phyloP scores from a whole-genome alignment of 257 asterid genomes.

The Gentiana macrophylla region DNA sequence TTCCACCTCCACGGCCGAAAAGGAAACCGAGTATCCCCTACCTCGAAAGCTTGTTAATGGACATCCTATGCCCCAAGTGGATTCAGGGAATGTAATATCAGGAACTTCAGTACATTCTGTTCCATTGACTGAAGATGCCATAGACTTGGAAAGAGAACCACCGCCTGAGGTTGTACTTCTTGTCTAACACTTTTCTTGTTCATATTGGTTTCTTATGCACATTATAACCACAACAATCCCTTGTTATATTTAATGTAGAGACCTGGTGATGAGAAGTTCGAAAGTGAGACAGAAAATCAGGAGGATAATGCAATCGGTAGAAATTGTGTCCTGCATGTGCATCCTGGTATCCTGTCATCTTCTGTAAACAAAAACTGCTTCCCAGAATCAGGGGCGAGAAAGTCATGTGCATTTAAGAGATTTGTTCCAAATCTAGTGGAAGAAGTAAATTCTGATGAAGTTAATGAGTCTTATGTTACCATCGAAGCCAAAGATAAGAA shows the following conservation, averaged over 20 bases:
- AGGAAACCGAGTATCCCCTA: conserved; percentile 94
- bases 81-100: conserved; percentile 49
- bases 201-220: neutral
- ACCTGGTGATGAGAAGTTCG: conserved; percentile 38
- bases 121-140: conserved; percentile 25
- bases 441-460: conserved; percentile 31
- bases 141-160: conserved; percentile 49
- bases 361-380: conserved; percentile 20
- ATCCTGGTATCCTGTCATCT: conserved; percentile 28
- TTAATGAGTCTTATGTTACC: conserved; percentile 44
- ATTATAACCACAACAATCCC: conserved; percentile 4
- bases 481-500: conserved; percentile 35
- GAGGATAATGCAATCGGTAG: conserved; percentile 33
- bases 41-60: conserved; percentile 58
- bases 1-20: conserved; percentile 99
- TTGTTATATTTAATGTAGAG: conserved; percentile 27
- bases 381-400: conserved; percentile 25
- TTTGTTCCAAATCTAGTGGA: conserved; percentile 36
- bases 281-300: conserved; percentile 23
- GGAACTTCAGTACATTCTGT: conserved; percentile 28
- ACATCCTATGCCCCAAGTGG: conserved; percentile 34
- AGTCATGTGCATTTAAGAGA: conserved; percentile 37
- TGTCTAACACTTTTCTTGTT: neutral
- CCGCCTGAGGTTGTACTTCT: conserved; percentile 46
- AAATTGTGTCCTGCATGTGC: conserved; percentile 26